phyloP scores from a whole-genome alignment of 495 filamentous ascomycete genomes.

The Thermothielavioides terrestris region DNA sequence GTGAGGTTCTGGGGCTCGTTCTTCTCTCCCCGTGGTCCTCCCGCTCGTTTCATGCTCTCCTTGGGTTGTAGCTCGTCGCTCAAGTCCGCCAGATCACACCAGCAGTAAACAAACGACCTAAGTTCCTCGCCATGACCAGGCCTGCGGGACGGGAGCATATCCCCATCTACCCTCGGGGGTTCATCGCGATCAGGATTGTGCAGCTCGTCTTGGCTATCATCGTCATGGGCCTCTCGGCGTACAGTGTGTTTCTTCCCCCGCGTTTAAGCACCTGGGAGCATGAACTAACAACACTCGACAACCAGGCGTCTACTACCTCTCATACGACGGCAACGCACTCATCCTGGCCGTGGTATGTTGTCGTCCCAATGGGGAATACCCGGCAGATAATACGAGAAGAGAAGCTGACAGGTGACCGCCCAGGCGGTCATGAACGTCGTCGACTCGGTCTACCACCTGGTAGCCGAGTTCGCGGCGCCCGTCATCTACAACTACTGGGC shows the following conservation, averaged over 20 bases:
- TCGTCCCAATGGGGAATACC: too few species aligned
- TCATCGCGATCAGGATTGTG: constrained; percentile 50
- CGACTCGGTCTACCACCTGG: constrained; percentile 35
- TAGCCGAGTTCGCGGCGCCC: constrained; percentile 23
- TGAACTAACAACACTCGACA: background rate
- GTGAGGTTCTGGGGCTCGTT: background rate
- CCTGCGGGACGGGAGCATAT: constrained; percentile 35
- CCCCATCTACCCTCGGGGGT: constrained; percentile 35
- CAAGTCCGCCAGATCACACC: background rate
- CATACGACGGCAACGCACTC: constrained; percentile 24
- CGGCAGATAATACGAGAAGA: background rate
- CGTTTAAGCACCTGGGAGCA: background rate
- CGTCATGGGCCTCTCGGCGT: constrained; percentile 58
- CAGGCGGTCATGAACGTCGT: constrained; percentile 35
- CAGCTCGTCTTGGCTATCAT: constrained; percentile 58
- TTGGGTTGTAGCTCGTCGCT: too few species aligned
- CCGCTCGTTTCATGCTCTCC: too few species aligned
- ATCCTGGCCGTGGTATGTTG: constrained; percentile 38
- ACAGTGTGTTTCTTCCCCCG: constrained; percentile 35
- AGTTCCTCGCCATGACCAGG: background rate
- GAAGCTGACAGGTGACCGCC: background rate
- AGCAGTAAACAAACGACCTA: background rate
- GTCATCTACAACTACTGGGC: constrained; percentile 43
- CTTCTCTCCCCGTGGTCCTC: background rate
- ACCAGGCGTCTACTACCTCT: constrained; percentile 22